Evolutionary conservation across 2,329 filamentous ascomycete genomes (phyloP), one percentile per base, ranked within the genome.

Genomic region (Chalaropsis ovoidea): DNA sequence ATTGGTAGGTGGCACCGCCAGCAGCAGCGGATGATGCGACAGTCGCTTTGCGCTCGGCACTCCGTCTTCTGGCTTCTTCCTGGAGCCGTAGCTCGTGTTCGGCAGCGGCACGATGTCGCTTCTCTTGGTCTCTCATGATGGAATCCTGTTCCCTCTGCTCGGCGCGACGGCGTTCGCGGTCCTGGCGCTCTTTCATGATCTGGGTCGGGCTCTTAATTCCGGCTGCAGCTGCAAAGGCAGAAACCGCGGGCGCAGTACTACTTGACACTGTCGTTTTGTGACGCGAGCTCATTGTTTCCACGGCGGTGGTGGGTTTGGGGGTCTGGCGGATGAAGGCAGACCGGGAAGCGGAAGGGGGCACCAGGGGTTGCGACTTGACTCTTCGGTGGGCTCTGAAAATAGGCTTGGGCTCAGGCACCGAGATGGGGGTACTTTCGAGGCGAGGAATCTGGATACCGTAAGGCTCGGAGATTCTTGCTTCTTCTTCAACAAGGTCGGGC

Each of bases 391-490:
- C 49, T 39, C 27, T 43, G 17, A 63, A 56, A 17, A 63, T 47
- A 15, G 63, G 61, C 15, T 52, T 63, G 79, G 31, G 79, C 79
- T 22, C 76, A 75, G 42, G 82, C 78, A 2, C 78, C 76, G n/a
- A 78, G 76, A 1, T 78, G 76, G 39, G 79, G 77, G 61, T 80
- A 77, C 13, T 78, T 72, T 22, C 77, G 74, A 1, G 78, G 71
- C 43, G 76, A 68, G 66, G 77, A 81, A 73, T 82, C 82, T 70
- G 79, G 73, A 84, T 82, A 72, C 84, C 81, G 69, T 80, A 75
- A 71, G 96, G 80, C 75, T 96, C 92, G 71, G 92, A 88, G 92
- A 99, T 97, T 72, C 85, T 84, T 70, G 92, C 89, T 82, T 89
- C 88, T 79, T 95, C 89, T 80, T 99, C 94, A 68, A 86, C 82